Base-by-base conservation (phyloP, 2,329 filamentous ascomycete genomes). In the Orbilia quercus region DNA sequence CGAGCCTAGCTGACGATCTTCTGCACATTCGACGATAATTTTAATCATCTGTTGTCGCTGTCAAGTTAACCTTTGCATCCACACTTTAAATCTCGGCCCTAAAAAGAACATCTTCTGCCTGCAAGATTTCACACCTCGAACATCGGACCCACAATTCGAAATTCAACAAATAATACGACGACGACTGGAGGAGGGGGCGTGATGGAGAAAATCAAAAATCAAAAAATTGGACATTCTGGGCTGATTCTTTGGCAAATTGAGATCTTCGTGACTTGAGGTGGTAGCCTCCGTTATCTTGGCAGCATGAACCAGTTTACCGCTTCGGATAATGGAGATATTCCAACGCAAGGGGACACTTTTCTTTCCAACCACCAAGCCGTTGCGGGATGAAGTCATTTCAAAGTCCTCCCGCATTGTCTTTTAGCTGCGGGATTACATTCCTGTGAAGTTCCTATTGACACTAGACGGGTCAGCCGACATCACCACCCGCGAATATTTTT, bases 61-160 rank as follows among this genome's bases (percentile, higher is more conserved):
- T 69, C 64, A 69, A 69, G 55, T 62, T 62, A 69, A 62, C 47
- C 64, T 60, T 67, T 48, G 28, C 55, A 38, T 60, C 64, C 64
- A 69, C 55, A 60, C 64, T 42, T 67, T 60, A 69, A 60, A 58
- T 72, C 67, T 65, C 67, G 59, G 64, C 51, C 34, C 38, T 25
- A 20, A 45, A 66, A 58, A 66, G 62, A 66, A 66, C 53, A 20
- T 66, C 34, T 18, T 2, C 40, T 51, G 20, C 16, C 62, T 70
- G 65, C 65, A 62, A 16, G 58, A 59, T 69, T 60, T 31, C 28
- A 55, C 28, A 45, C 28, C 18, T 20, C 55, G 38, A 70, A 66
- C 36, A 36, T 18, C 28, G 42, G 57, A 40, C 44, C 50, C 55
- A 59, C 54, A 23, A 34, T 47, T 60, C 64, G 48, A 34, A n/a